Percentiles rank a stretch among this genome's conserved stretches.
phyloP scores from a whole-genome alignment of 768 basidiomycete genomes.

The Suillus fuscotomentosus region DNA sequence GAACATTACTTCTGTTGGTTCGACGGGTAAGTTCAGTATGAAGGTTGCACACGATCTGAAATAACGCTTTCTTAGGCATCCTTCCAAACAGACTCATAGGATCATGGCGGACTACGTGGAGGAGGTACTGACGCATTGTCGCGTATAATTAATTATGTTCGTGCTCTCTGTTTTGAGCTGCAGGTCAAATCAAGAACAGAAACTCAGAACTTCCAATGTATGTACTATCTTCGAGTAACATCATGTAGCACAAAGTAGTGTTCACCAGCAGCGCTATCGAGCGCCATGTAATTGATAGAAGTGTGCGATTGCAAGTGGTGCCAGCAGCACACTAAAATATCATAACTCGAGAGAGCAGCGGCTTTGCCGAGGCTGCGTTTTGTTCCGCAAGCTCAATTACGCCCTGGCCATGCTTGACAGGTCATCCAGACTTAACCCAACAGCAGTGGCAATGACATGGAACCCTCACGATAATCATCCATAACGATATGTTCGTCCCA shows the following conservation, averaged over 20 bases:
- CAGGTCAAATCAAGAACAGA: neutral
- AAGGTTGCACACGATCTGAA: neutral
- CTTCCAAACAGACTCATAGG: slow-evolving; percentile 45
- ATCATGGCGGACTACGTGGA: slow-evolving; percentile 54
- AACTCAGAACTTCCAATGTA: neutral
- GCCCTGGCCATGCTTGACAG: too few species aligned
- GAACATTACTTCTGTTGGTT: slow-evolving; percentile 57
- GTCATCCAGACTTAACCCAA: too few species aligned
- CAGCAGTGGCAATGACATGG: too few species aligned
- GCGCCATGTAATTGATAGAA: neutral
- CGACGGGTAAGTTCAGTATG: slow-evolving; percentile 35
- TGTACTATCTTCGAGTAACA: neutral
- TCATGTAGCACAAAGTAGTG: neutral
- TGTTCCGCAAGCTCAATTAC: too few species aligned
- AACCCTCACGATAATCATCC: too few species aligned
- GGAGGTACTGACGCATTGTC: slow-evolving; percentile 37
- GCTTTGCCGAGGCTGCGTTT: too few species aligned
- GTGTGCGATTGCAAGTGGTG: neutral
- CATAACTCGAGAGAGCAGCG: too few species aligned
- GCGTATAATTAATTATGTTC: neutral
- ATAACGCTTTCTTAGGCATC: slow-evolving; percentile 35
- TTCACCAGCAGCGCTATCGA: neutral
- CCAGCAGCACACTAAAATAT: too few species aligned
- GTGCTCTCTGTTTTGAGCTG: neutral
- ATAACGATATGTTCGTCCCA: too few species aligned